Percentiles rank a stretch among this genome's conserved stretches.
Evolutionary conservation across 331 rosid genomes (phyloP).

Genomic region (Stylosanthes scabra): DNA sequence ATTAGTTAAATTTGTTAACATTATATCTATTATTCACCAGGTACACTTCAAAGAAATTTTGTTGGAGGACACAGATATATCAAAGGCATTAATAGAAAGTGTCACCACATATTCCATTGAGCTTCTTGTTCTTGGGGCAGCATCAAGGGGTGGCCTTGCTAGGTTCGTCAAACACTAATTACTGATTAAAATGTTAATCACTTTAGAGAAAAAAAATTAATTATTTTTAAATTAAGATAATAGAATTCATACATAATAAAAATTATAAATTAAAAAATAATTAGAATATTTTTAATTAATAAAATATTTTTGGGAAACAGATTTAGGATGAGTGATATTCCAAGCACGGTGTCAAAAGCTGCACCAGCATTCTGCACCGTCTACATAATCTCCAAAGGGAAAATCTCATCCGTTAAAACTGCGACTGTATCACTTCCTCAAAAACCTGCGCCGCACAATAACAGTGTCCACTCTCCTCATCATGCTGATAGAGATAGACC

Average conservation of each 20-base stretch:
- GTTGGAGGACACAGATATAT: constrained; percentile 59
- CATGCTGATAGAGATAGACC: constrained; percentile 27
- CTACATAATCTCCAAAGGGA: constrained; percentile 72
- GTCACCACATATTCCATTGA: constrained; percentile 49
- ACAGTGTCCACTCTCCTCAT: not conserved
- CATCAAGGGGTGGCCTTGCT: constrained; percentile 65
- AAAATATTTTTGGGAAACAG: constrained; percentile 49
- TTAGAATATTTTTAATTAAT: not conserved
- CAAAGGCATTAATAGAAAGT: constrained; percentile 61
- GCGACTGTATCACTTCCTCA: constrained; percentile 44
- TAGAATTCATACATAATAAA: too few species aligned
- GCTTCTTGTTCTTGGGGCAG: constrained; percentile 77
- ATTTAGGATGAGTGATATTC: constrained; percentile 66
- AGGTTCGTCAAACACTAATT: constrained; percentile 42
- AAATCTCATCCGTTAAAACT: constrained; percentile 49
- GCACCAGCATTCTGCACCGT: constrained; percentile 80
- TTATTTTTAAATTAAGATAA: too few species aligned
- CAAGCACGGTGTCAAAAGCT: constrained; percentile 64
- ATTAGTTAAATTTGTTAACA: too few species aligned
- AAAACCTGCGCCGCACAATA: constrained; percentile 5
- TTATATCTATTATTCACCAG: constrained; percentile 41
- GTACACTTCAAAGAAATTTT: constrained; percentile 69
- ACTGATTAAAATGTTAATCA: too few species aligned
- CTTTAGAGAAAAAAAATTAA: too few species aligned
- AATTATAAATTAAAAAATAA: too few species aligned